Conservation (phyloP, 495 filamentous ascomycete species). For the Aspergillus affinis region DNA sequence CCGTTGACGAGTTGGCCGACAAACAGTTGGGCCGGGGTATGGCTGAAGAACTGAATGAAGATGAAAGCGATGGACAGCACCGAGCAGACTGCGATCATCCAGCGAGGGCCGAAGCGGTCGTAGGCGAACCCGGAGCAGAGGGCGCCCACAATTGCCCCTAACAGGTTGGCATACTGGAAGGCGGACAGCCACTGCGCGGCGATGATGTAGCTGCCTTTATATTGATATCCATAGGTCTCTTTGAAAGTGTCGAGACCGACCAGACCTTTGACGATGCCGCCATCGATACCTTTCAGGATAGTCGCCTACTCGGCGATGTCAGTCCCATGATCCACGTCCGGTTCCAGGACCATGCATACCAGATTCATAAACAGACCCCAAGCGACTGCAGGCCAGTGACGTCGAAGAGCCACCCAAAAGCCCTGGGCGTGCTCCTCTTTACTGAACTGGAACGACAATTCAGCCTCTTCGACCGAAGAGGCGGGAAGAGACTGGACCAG, state of each 20-base stretch:
- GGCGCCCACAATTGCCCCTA: conserved; percentile 66
- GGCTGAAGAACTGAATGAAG: conserved; percentile 39
- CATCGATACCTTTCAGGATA: conserved; percentile 34
- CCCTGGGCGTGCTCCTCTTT: conserved; percentile 26
- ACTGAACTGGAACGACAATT: conserved; percentile 26
- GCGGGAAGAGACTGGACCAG: conserved; percentile 17
- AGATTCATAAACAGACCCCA: conserved; percentile 36
- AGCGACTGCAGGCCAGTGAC: conserved; percentile 30
- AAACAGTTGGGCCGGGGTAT: conserved; percentile 31
- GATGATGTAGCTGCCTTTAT: conserved; percentile 27
- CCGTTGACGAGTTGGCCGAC: conserved; percentile 38
- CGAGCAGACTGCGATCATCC: conserved; percentile 32
- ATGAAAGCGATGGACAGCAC: conserved; percentile 32
- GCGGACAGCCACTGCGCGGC: conserved; percentile 30
- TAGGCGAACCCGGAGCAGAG: conserved; percentile 27
- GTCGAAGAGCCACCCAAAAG: conserved; percentile 29
- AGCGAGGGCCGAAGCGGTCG: conserved; percentile 31
- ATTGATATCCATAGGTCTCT: conserved; percentile 30
- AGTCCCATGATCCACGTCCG: not conserved
- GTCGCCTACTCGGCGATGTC: conserved; percentile 20
- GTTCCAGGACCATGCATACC: conserved; percentile 8
- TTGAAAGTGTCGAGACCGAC: conserved; percentile 36
- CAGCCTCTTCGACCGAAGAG: conserved; percentile 18
- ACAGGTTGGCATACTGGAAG: conserved; percentile 73
- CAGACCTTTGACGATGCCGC: conserved; percentile 29